phyloP scores from a whole-genome alignment of 306 rosid species.

The Lathyrus oleraceus region DNA sequence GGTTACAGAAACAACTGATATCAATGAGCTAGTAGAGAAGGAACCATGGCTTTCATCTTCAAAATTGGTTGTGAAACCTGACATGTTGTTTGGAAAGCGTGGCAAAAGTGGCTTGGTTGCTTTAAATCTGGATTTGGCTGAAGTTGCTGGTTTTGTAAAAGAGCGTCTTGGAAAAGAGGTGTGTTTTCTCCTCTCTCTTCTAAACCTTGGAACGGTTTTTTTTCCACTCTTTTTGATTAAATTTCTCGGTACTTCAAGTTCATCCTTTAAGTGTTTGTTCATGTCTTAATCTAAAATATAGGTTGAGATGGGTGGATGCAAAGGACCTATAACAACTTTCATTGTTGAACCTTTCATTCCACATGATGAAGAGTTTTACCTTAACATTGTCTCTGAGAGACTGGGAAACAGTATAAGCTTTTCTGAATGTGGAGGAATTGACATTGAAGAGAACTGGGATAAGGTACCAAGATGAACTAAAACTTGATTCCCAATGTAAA shows the following conservation, averaged over 20 bases:
- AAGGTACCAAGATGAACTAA: constrained; percentile 52
- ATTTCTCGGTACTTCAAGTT: background rate
- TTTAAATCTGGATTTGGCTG: constrained; percentile 77
- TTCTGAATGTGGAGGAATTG: constrained; percentile 97
- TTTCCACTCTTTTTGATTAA: background rate
- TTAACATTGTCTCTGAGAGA: constrained; percentile 82
- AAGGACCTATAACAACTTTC: constrained; percentile 93
- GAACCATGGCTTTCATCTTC: constrained; percentile 94
- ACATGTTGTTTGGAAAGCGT: constrained; percentile 98
- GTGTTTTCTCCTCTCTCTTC: constrained; percentile 1
- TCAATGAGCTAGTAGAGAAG: constrained; percentile 68
- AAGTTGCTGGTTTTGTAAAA: constrained; percentile 75
- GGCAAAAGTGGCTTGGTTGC: constrained; percentile 98
- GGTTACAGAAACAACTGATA: constrained; percentile 78
- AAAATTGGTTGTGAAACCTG: constrained; percentile 92
- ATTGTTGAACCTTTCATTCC: constrained; percentile 94
- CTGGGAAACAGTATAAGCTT: constrained; percentile 86
- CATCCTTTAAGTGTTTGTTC: constrained; percentile 8
- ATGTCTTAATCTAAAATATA: constrained; percentile 34
- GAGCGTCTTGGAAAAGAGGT: constrained; percentile 95
- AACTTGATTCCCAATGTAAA: background rate
- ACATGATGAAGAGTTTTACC: constrained; percentile 85
- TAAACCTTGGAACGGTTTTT: background rate
- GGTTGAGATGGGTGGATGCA: constrained; percentile 93
- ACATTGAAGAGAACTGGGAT: constrained; percentile 97